Percentiles rank a stretch among this genome's conserved stretches.
phyloP scores from a whole-genome alignment of 2,329 filamentous ascomycete species.

The Tolypocladium ovalisporum region DNA sequence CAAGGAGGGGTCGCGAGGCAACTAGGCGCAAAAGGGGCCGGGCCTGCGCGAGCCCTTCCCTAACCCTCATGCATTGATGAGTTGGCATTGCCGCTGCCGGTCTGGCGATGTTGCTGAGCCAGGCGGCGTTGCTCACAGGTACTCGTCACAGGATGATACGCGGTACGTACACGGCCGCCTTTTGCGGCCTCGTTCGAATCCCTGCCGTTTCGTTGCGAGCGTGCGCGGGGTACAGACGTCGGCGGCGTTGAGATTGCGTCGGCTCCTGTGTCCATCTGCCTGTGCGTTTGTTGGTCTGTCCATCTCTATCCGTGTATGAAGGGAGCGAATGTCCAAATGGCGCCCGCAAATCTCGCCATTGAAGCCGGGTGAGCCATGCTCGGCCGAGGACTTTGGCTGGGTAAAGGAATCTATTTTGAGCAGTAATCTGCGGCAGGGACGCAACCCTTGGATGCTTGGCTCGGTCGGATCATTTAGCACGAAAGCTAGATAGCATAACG shows the following conservation, averaged over 20 bases:
- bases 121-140: not conserved
- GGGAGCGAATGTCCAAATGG: not conserved
- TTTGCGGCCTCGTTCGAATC: conserved; percentile 2
- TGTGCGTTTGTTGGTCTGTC: not conserved
- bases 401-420: not conserved
- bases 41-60: conserved; percentile 15
- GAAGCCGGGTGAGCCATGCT: not conserved
- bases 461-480: not conserved
- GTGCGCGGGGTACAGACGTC: conserved; percentile 1
- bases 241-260: not conserved
- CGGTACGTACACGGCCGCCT: conserved; percentile 4
- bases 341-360: not conserved
- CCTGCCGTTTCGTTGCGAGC: not conserved
- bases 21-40: conserved; percentile 2
- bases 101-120: conserved; percentile 40
- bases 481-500: not conserved
- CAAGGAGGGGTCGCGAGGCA: conserved; percentile 3
- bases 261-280: not conserved
- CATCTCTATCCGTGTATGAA: no score
- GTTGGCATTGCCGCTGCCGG: conserved; percentile 50
- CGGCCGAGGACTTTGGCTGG: not conserved
- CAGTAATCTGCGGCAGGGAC: not conserved
- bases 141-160: not conserved
- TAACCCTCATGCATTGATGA: conserved; percentile 61
- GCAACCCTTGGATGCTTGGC: not conserved